Percentiles rank a stretch among this genome's conserved stretches.
Evolutionary conservation across 352 stramenopile species (phyloP).

Genomic region (Pythium myriotylum): DNA sequence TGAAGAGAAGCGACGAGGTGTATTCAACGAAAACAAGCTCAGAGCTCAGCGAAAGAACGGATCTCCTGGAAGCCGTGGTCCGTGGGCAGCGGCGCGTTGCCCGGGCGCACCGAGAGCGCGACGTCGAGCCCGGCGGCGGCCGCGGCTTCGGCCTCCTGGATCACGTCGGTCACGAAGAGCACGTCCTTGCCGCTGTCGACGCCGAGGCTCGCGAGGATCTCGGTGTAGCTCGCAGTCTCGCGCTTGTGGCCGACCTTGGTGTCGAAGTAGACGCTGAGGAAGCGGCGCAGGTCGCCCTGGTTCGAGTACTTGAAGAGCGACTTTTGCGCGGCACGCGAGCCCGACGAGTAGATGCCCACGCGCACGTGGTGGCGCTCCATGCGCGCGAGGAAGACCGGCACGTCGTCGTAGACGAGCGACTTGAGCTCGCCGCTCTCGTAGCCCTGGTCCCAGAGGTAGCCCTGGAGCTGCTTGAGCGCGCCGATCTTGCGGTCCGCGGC

Average conservation of each 20-base stretch:
- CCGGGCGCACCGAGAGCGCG: constrained; percentile 83
- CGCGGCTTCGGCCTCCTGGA: constrained; percentile 84
- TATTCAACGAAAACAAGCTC: constrained; percentile 1
- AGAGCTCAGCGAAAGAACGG: constrained; percentile 67
- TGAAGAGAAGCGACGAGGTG: not conserved
- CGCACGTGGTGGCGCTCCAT: constrained; percentile 69
- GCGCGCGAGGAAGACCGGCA: constrained; percentile 83
- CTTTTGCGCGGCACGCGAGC: constrained; percentile 85
- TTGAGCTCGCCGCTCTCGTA: constrained; percentile 89
- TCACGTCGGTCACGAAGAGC: constrained; percentile 89
- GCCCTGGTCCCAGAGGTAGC: constrained; percentile 88
- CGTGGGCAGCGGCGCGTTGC: constrained; percentile 76
- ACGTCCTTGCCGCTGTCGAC: constrained; percentile 80
- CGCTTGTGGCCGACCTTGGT: constrained; percentile 84
- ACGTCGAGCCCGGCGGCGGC: constrained; percentile 62
- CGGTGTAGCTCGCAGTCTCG: constrained; percentile 64
- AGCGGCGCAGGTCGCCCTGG: constrained; percentile 75
- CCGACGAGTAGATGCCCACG: constrained; percentile 95
- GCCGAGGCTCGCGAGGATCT: constrained; percentile 83
- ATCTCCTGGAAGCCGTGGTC: constrained; percentile 58
- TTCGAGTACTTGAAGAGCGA: constrained; percentile 88
- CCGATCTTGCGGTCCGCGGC: constrained; percentile 80
- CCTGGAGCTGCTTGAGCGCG: constrained; percentile 90
- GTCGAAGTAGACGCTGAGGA: constrained; percentile 87
- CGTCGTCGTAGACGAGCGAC: constrained; percentile 91